Conservation (phyloP, 2,329 filamentous ascomycete species). For the Ceratocystis cacaofunesta region DNA sequence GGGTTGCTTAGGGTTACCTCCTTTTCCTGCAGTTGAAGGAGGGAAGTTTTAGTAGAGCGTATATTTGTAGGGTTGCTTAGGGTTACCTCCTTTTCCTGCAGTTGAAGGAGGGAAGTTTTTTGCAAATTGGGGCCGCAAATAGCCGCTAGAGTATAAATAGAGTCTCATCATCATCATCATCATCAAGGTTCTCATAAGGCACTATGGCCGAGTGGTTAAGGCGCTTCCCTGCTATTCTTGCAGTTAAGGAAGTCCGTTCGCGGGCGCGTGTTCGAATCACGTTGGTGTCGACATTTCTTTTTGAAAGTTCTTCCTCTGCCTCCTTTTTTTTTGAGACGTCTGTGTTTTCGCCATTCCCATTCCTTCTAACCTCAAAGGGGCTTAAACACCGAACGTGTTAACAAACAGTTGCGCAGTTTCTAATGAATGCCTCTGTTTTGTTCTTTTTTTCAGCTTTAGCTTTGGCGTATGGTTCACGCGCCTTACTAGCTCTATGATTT, state of each 20-base stretch:
- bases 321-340: not conserved
- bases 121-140: too few species aligned
- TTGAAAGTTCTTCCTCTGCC: not conserved
- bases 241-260: slow-evolving; percentile 14
- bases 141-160: too few species aligned
- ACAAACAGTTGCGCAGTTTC: not conserved
- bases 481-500: not conserved
- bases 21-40: too few species aligned
- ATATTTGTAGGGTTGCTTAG: too few species aligned
- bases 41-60: too few species aligned
- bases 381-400: not conserved
- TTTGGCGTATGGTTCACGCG: not conserved
- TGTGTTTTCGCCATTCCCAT: not conserved
- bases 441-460: not conserved
- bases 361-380: not conserved
- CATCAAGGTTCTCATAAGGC: not conserved
- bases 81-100: too few species aligned
- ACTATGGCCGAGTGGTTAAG: slow-evolving; percentile 18
- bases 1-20: too few species aligned
- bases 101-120: too few species aligned
- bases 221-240: slow-evolving; percentile 13
- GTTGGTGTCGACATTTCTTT: slow-evolving; percentile 16
- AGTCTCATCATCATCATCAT: too few species aligned
- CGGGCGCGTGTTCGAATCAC: slow-evolving; percentile 18
- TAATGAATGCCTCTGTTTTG: not conserved